phyloP scores from a whole-genome alignment of 345 rosid species.

The Hevea brasiliensis region DNA sequence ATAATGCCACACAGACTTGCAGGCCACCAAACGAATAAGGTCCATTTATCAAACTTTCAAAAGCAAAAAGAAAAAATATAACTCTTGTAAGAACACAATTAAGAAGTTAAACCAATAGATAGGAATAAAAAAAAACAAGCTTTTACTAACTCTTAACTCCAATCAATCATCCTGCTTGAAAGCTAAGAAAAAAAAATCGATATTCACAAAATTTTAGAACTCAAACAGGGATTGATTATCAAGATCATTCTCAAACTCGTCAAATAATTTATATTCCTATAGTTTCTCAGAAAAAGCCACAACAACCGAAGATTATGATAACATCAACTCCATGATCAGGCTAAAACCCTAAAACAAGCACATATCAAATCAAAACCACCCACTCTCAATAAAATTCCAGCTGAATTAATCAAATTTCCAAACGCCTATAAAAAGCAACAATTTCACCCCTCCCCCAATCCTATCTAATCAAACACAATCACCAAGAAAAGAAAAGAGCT shows the following conservation, averaged over 20 bases:
- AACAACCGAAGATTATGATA: not conserved
- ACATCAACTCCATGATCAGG: not conserved
- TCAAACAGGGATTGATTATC: not conserved
- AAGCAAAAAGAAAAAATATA: not conserved
- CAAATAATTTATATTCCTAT: not conserved
- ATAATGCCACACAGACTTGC: not conserved
- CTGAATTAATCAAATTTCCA: slow-evolving; percentile 8
- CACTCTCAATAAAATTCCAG: not conserved
- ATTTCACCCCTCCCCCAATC: not conserved
- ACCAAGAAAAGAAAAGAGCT: not conserved
- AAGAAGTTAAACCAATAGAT: not conserved
- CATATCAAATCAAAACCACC: not conserved
- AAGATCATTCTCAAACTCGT: not conserved
- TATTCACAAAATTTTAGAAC: not conserved
- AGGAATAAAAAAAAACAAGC: not conserved
- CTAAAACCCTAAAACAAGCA: not conserved
- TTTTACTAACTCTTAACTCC: not conserved
- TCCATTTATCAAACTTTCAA: not conserved
- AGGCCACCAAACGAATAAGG: not conserved
- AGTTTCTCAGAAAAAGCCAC: not conserved
- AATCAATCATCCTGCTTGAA: not conserved
- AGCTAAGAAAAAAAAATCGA: not conserved
- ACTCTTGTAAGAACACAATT: not conserved
- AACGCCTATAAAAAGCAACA: not conserved
- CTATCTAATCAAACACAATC: slow-evolving; percentile 1